Percentiles rank a stretch among this genome's conserved stretches.
Conservation (phyloP, 2,329 filamentous ascomycete genomes). For the Sphaerulina vaccinii region DNA sequence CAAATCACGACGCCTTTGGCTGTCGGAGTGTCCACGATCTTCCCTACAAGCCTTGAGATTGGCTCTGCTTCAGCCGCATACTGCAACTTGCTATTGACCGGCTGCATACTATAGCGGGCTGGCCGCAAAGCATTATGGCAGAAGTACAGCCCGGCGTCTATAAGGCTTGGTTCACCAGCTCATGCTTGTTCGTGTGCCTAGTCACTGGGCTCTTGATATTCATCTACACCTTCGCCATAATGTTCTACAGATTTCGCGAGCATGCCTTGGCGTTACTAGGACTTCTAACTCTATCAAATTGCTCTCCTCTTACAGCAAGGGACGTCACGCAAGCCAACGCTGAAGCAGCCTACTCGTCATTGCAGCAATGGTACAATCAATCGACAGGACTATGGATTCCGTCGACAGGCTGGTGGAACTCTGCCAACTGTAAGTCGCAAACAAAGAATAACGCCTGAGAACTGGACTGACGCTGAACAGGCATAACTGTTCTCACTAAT, state of each 20-base stretch:
- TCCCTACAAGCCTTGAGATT: too few species aligned
- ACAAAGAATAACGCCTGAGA: not conserved
- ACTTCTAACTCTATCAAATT: constrained; percentile 5
- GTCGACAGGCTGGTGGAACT: constrained; percentile 36
- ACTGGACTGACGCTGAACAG: constrained; percentile 5
- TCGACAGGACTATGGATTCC: constrained; percentile 35
- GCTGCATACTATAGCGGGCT: not conserved
- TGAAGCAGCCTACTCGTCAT: constrained; percentile 25
- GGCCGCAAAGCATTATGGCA: not conserved
- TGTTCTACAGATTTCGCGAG: constrained; percentile 1
- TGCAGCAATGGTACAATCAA: constrained; percentile 36
- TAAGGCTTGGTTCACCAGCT: not conserved
- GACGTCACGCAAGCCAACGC: constrained; percentile 29
- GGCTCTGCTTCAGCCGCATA: not conserved
- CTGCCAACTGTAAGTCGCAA: constrained; percentile 30
- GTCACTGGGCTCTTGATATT: not conserved
- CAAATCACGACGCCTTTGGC: not conserved
- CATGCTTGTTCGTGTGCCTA: not conserved
- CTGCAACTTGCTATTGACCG: not conserved
- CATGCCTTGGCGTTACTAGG: constrained; percentile 8
- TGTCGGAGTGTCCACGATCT: not conserved
- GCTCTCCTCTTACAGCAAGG: too few species aligned
- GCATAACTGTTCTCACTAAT: constrained; percentile 33
- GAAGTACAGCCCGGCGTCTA: not conserved
- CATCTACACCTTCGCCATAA: constrained; percentile 10